Base-by-base conservation (phyloP, 805 yeast genomes). In the Yarrowia phangngaensis region DNA sequence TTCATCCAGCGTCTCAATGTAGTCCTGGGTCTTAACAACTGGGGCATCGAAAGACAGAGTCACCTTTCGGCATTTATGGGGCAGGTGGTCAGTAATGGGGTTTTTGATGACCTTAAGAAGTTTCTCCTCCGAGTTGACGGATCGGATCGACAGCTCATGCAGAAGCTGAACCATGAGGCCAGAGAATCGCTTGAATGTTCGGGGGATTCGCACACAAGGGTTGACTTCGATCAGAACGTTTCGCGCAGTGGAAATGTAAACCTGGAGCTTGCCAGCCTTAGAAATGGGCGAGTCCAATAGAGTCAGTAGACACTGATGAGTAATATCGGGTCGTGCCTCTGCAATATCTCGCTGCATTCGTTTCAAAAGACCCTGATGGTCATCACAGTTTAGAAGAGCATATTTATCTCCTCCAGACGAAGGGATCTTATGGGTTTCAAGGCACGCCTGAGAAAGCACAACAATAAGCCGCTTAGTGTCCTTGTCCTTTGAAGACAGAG, bases 241-340 rank as follows among this genome's bases (percentile, higher is more conserved):
- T 57, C 90, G 78, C 14, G 96, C 90, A 9, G 98, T 92, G 59
- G 87, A 95, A 52, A 92, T 88, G 67, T 90, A 92, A 11, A 92
- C 98, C 68, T 92, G 98, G 57, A 92, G 74, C 66, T 80, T 86
- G 7, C 98, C 98, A 6, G 97, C 97, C 68, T 92, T 92, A 71
- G 92, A 92, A 60, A 92, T 84, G 32, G 98, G 98, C n/a, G 96
- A 86, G 66, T 92, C 98, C 59, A 92, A 73, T 55, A 92, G 72
- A 3, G 98, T 90, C 66, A 92, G 73, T 31, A 92, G 76, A 73
- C 98, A 92, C 69, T 90, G 98, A 64, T 92, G 98, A 33, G 98
- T 92, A 60, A 92, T 92, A 66, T 92, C 98, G n/a, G 98, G 98
- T 66, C 98, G 80, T 6, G 97, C 97, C 63, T 92, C 98, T 40